Conservation (phyloP, 2,329 filamentous ascomycete species). For the Microdochium nivale region DNA sequence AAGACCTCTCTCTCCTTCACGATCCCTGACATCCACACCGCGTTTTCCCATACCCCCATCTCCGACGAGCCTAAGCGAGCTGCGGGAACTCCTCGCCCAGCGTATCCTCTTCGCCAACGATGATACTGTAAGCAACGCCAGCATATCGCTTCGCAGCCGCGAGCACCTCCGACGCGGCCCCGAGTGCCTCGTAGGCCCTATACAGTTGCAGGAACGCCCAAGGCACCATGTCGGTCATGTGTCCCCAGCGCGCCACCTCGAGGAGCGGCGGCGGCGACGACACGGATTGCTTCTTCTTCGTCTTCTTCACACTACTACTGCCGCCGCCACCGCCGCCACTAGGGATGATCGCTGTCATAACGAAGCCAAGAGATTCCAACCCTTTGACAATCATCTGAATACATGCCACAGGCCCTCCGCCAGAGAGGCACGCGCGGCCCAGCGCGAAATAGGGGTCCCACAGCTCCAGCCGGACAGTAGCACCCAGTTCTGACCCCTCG, state of each 20-base stretch:
- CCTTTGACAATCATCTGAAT: conserved; percentile 12
- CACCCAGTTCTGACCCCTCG: neutral
- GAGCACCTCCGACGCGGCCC: conserved; percentile 11
- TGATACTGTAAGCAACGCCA: conserved; percentile 13
- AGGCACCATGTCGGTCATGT: neutral
- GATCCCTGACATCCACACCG: no score
- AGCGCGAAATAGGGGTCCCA: conserved; percentile 12
- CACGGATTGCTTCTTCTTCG: neutral
- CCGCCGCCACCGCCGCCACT: neutral
- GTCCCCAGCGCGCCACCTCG: conserved; percentile 15
- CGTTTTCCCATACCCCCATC: no score
- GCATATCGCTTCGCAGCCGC: conserved; percentile 9
- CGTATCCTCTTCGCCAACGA: conserved; percentile 14
- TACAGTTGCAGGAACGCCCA: conserved; percentile 9
- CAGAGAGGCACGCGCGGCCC: neutral
- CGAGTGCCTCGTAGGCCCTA: conserved; percentile 8
- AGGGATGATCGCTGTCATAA: conserved; percentile 7
- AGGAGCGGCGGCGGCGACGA: conserved; percentile 6
- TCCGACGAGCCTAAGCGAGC: conserved; percentile 7
- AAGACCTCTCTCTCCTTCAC: no score
- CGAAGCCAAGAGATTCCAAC: conserved; percentile 17
- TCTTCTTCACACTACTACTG: no score
- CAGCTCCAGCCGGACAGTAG: conserved; percentile 9
- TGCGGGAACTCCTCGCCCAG: conserved; percentile 3
- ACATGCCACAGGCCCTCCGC: conserved; percentile 2